A percentile compares a stretch with the other conserved stretches of the same genome.
Conservation (phyloP, 345 rosid species). For the Arabidopsis arenosa region DNA sequence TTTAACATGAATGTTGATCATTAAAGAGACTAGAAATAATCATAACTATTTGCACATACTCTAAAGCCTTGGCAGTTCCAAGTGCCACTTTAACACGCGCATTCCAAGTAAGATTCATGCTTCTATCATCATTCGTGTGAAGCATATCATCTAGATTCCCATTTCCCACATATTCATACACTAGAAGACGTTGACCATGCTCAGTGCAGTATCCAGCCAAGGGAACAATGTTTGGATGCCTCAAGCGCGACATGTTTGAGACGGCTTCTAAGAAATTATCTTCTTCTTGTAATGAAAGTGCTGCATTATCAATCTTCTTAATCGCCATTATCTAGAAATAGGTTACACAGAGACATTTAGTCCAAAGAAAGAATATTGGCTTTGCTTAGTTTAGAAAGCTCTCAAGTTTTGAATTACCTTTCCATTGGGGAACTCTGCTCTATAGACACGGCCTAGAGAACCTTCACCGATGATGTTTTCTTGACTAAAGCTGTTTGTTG, state of each 20-base stretch:
- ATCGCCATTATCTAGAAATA: conserved; percentile 72
- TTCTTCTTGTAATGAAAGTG: conserved; percentile 90
- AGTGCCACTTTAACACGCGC: conserved; percentile 98
- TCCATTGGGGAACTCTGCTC: conserved; percentile 83
- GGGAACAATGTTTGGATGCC: conserved; percentile 91
- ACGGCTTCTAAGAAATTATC: conserved; percentile 91
- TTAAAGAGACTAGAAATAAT: not conserved
- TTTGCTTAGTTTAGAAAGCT: conserved; percentile 6
- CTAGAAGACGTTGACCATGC: conserved; percentile 95
- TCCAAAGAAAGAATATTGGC: not conserved
- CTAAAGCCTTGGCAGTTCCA: conserved; percentile 96
- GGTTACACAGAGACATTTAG: conserved; percentile 32
- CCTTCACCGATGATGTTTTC: conserved; percentile 96
- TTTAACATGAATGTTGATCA: not conserved
- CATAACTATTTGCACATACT: conserved; percentile 61
- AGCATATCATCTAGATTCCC: conserved; percentile 89
- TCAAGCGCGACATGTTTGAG: conserved; percentile 88
- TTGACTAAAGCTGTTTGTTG: conserved; percentile 94
- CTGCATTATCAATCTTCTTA: conserved; percentile 94
- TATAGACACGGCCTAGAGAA: conserved; percentile 96
- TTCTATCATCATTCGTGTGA: conserved; percentile 76
- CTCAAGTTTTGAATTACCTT: conserved; percentile 58
- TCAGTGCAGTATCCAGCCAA: conserved; percentile 90
- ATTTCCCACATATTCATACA: conserved; percentile 75
- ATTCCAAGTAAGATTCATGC: conserved; percentile 82